Evolutionary conservation across 176 grass and related monocot genomes (phyloP), one percentile per base, ranked within the genome.

Genomic region (Carex myosuroides): DNA sequence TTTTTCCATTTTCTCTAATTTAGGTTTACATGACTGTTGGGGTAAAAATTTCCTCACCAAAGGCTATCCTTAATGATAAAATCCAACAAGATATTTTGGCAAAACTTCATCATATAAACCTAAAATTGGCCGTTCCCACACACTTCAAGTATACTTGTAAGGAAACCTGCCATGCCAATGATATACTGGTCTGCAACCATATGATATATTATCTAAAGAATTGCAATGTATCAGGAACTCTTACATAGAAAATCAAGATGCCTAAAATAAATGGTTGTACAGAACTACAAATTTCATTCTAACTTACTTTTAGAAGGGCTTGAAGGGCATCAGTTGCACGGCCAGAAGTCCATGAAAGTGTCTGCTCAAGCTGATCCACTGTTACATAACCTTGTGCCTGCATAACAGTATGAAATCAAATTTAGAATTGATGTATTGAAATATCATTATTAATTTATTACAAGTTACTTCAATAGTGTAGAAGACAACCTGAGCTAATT

Each of bases 401-500:
- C 80, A 89, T 88, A 46, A 55, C 13, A 72, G 13, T 50, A 80
- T 63, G 13, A 76, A 81, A 88, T 85, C 52, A 20, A 69, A 82
- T 84, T 79, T 79, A 73, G 13, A 68, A 69, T 72, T 30, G 11
- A 44, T 54, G 16, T 14, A 85, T 75, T 59, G 3, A 41, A 17
- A 52, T 85, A 61, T 77, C n/a, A 7, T 61, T 46, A 55, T 30
- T 70, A 85, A 64, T n/a, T 6, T 10, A 24, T 44, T 41, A 80
- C 26, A 21, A 55, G 0, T 7, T 64, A 72, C 60, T 18, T 35
- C 29, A 21, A 41, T 80, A 60, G 62, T 60, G 14, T 24, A 62
- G 90, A 53, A 57, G 84, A 88, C 89, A 83, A 98, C 96, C 91
- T 98, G 96, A 82, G 96, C 96, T 83, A 95, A 85, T 85, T 94